phyloP scores from a whole-genome alignment of 2,329 filamentous ascomycete genomes.

The Colletotrichum shisoi region DNA sequence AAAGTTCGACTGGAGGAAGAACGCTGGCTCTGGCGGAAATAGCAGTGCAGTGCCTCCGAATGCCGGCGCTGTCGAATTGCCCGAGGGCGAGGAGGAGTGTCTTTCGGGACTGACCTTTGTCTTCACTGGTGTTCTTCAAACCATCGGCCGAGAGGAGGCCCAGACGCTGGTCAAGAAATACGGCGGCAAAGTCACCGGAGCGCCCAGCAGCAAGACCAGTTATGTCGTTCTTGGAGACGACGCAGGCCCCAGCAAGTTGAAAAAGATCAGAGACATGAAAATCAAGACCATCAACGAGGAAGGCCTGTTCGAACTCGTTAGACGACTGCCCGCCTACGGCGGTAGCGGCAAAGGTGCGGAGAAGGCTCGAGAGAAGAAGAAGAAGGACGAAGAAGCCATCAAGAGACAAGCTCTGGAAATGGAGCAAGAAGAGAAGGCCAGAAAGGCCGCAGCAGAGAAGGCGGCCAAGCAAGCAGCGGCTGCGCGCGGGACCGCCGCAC shows the following conservation, averaged over 20 bases:
- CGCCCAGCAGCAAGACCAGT: slow-evolving; percentile 90
- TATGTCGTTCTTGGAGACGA: slow-evolving; percentile 92
- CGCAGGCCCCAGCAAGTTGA: slow-evolving; percentile 90
- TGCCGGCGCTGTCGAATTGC: slow-evolving; percentile 73
- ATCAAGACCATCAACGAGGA: slow-evolving; percentile 95
- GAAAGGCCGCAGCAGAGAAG: slow-evolving; percentile 61
- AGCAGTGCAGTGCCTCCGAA: slow-evolving; percentile 68
- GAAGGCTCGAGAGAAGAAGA: slow-evolving; percentile 83
- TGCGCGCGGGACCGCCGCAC: slow-evolving; percentile 51
- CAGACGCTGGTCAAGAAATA: slow-evolving; percentile 89
- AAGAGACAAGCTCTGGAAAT: slow-evolving; percentile 83
- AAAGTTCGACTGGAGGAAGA: slow-evolving; percentile 83
- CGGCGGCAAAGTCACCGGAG: slow-evolving; percentile 86
- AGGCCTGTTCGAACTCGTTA: slow-evolving; percentile 87
- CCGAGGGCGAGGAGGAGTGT: slow-evolving; percentile 86
- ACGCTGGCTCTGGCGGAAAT: slow-evolving; percentile 64
- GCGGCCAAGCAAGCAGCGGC: slow-evolving; percentile 61
- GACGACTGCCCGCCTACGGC: slow-evolving; percentile 80
- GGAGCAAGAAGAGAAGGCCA: slow-evolving; percentile 77
- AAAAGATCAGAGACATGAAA: slow-evolving; percentile 79
- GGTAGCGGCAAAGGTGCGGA: slow-evolving; percentile 88
- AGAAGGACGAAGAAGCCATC: slow-evolving; percentile 83
- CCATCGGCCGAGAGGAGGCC: slow-evolving; percentile 83
- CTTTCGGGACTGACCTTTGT: slow-evolving; percentile 90
- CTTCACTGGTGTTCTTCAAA: slow-evolving; percentile 87